These are phyloP conservation scores for Apium graveolens DNA, from an alignment of 129 eudicot species.

Conservation along the genomic window DNA sequence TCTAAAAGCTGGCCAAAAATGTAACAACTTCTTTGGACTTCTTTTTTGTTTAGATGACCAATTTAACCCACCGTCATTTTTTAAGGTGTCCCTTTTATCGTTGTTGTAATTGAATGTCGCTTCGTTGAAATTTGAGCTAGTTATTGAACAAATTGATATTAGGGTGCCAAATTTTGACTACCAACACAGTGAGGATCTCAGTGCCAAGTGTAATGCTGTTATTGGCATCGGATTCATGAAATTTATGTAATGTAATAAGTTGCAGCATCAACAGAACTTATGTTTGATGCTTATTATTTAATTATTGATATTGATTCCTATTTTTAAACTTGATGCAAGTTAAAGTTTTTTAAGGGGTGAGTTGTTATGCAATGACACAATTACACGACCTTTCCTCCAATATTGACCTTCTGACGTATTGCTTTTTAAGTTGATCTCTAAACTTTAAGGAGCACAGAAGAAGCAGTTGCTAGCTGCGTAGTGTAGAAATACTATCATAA, in stretches of 20 bases:
- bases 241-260: no score
- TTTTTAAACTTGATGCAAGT: background rate
- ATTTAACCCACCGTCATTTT: no score
- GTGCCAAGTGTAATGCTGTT: no score
- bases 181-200: no score
- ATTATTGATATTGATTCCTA: background rate
- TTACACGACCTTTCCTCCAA: background rate
- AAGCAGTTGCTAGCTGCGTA: background rate
- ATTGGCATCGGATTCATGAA: no score
- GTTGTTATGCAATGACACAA: background rate
- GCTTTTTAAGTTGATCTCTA: background rate
- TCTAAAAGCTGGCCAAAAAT: background rate
- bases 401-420: background rate
- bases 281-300: background rate
- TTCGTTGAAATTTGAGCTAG: no score
- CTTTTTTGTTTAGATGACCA: no score
- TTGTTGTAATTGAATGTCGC: no score
- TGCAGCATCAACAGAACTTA: background rate
- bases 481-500: background rate
- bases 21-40: background rate
- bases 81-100: no score
- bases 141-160: no score
- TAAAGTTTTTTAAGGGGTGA: background rate
- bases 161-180: no score
- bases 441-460: background rate